Evolutionary conservation across 352 stramenopile species (phyloP), one percentile per base, ranked within the genome.

Genomic region (Pythium sukuiense): DNA sequence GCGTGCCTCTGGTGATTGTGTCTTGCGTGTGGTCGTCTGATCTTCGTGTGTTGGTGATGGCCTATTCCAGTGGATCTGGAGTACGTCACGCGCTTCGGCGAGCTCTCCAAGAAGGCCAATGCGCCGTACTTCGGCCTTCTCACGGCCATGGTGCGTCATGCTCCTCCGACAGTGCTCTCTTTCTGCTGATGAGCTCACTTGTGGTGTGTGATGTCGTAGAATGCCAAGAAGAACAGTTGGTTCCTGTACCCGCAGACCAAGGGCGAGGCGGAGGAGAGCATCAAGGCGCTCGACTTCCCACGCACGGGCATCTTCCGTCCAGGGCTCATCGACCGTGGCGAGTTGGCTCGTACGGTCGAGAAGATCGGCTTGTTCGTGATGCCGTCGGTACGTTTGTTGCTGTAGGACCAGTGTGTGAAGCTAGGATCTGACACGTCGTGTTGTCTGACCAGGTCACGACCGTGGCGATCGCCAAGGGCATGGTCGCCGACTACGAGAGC

Each of bases 231-330:
- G 71, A 73, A 79, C 69, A 90, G 81, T 56, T 93, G 85, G 85
- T 87, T 92, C 61, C 67, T 92, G 61, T 93, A 92, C 70, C 76
- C 80, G 9, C 70, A 89, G 70, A 92, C 83, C 6, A 93, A 93
- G 73, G 85, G 81, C 26, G 76, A 92, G 63, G 80, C 76, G 14
- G 83, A 91, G 65, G 79, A 85, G n/a, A 85, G 76, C 45, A 78
- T 93, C 62, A 74, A 76, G 65, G 67, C 72, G 13, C 64, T 92
- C n/a, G 50, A 61, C 27, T 92, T 93, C 56, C 20, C 65, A 12
- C 81, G 83, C 18, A 82, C 67, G 14, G 76, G 70, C 24, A 77
- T 91, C 64, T 89, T 89, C 65, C 80, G 80, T 13, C 81, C 83
- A 0, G 81, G 77, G 0, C 72, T 91, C 29, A 55, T 92, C 45